Conservation (phyloP, 2,329 filamentous ascomycete genomes). For the Penicillium digitatum region DNA sequence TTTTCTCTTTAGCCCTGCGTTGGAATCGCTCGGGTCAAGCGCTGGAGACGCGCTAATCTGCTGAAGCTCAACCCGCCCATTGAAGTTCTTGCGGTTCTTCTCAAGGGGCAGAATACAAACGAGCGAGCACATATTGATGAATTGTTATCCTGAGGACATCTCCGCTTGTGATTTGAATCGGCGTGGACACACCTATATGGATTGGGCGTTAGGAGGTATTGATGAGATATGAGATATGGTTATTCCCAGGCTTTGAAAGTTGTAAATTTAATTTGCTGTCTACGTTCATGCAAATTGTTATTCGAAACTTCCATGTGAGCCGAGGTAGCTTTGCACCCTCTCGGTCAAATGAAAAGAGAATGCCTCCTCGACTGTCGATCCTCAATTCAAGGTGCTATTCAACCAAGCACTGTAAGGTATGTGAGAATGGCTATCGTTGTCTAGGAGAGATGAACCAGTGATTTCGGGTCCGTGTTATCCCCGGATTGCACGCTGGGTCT, state of each 20-base stretch:
- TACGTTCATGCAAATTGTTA: background rate
- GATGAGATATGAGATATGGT: background rate
- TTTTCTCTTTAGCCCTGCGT: conserved; percentile 67
- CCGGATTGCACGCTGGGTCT: background rate
- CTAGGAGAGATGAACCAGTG: too few relatives aligned
- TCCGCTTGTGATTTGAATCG: background rate
- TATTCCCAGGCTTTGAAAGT: background rate
- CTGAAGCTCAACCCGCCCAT: conserved; percentile 84
- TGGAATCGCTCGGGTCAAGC: conserved; percentile 72
- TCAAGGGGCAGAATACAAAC: conserved; percentile 55
- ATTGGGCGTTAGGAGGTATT: conserved; percentile 6
- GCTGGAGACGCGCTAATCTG: conserved; percentile 80
- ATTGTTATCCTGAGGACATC: conserved; percentile 29
- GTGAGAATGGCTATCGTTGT: background rate
- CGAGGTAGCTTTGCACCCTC: background rate
- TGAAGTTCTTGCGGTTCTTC: conserved; percentile 80
- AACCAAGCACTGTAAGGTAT: background rate
- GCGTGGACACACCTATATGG: conserved; percentile 4
- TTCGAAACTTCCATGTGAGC: background rate
- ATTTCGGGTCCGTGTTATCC: background rate
- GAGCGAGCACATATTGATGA: conserved; percentile 64
- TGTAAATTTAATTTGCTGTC: background rate
- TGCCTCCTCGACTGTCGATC: background rate
- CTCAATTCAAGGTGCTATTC: background rate
- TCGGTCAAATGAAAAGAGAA: background rate